A percentile compares a stretch with the other conserved stretches of the same genome.
These are phyloP conservation scores for Venturia effusa DNA, from an alignment of 2,329 filamentous ascomycete genomes.

Conservation along the genomic window DNA sequence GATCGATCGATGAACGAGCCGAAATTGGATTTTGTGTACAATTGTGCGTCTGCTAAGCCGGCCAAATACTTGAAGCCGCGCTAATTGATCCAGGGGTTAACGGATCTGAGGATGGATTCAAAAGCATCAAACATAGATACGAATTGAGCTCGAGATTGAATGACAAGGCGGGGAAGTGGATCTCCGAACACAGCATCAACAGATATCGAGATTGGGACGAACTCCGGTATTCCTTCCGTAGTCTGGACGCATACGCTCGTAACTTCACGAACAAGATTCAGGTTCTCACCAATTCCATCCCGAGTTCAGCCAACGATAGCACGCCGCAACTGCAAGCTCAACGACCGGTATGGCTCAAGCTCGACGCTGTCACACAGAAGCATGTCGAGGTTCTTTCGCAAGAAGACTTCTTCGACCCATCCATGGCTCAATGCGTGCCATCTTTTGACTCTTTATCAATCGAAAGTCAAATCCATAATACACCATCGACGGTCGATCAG, in stretches of 20 bases:
- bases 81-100: conserved; percentile 27
- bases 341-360: conserved; percentile 27
- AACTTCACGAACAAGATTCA: conserved; percentile 33
- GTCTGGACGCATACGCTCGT: conserved; percentile 30
- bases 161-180: conserved; percentile 30
- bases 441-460: conserved; percentile 35
- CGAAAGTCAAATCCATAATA: conserved; percentile 34
- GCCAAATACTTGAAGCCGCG: background rate
- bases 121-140: conserved; percentile 26
- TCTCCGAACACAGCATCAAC: conserved; percentile 31
- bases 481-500: conserved; percentile 29
- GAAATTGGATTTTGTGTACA: conserved; percentile 35
- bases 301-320: conserved; percentile 12
- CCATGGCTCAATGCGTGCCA: conserved; percentile 29
- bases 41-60: conserved; percentile 16
- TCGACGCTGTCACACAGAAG: conserved; percentile 19
- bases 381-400: conserved; percentile 29
- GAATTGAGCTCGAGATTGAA: conserved; percentile 32
- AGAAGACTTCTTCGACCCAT: conserved; percentile 32
- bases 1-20: conserved; percentile 22
- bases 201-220: conserved; percentile 36
- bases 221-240: conserved; percentile 34
- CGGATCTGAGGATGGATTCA: conserved; percentile 30
- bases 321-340: conserved; percentile 21
- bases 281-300: conserved; percentile 32